phyloP scores from a whole-genome alignment of 306 rosid species.

The Begonia peltatifolia region DNA sequence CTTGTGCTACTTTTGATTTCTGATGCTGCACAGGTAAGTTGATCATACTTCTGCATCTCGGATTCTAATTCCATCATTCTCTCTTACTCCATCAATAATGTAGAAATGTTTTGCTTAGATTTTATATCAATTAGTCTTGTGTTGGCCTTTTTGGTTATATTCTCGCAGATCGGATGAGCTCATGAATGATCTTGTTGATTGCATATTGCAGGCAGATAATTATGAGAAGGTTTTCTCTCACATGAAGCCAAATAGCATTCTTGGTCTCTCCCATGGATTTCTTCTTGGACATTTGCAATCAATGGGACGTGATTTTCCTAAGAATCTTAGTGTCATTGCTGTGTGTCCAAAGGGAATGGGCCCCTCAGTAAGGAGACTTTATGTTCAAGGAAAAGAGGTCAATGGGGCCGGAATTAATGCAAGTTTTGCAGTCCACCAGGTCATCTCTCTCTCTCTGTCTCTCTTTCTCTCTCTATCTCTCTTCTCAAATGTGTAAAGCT shows the following conservation, averaged over 20 bases:
- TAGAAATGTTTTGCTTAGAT: neutral
- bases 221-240: conserved; percentile 60
- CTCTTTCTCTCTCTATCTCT: neutral
- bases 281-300: conserved; percentile 96
- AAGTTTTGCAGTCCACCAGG: conserved; percentile 95
- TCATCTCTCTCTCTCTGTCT: conserved; percentile 4
- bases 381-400: conserved; percentile 89
- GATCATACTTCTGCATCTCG: neutral
- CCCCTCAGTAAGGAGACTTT: conserved; percentile 94
- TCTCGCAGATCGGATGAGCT: neutral
- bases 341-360: conserved; percentile 99
- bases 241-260: conserved; percentile 92
- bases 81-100: neutral
- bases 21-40: conserved; percentile 83
- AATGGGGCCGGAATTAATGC: conserved; percentile 98
- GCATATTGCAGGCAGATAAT: conserved; percentile 73
- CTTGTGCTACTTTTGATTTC: conserved; percentile 87
- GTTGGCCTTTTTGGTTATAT: neutral
- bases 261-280: conserved; percentile 97
- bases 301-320: conserved; percentile 73
- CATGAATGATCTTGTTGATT: neutral
- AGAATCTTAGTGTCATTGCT: conserved; percentile 84
- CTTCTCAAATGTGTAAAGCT: neutral
- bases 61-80: neutral
- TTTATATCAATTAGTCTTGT: neutral